Base-by-base conservation (phyloP, 306 rosid species). In the Lupinus albus region DNA sequence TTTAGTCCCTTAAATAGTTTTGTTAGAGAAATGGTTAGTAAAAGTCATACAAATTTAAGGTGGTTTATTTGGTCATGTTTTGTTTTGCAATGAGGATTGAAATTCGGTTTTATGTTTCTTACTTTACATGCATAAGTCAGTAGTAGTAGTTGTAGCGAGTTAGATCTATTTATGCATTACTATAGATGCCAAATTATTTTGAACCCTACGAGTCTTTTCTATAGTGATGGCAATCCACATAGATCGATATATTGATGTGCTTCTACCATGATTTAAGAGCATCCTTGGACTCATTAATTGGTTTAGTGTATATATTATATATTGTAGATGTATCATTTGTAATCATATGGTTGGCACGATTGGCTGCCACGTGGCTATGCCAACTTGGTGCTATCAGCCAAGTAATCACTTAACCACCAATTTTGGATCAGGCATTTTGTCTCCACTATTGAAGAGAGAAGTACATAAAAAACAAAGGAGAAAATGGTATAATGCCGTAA, bases 281-380 rank as follows among this genome's bases (percentile, higher is more conserved):
- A 46, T 15, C 32, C 15, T 17, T 61, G 8, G 41, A 60, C 30
- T 61, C 45, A 33, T 76, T 18, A 14, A 16, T 48, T 48, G 21
- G 58, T 67, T 36, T 42, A 74, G 45, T 25, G 28, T 25, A 25
- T 25, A n/a, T n/a, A n/a, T n/a, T n/a, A n/a, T 28, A 28, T 28
- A 16, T 20, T 25, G 11, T 51, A 51, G 39, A 59, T 17, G 12
- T 32, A 4, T 41, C 4, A 20, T 49, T 59, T 59, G 35, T 61
- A 33, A 17, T 4, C 21, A 30, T 46, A 30, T 44, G 46, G 13
- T n/a, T n/a, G n/a, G n/a, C n/a, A n/a, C n/a, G n/a, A n/a, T n/a
- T n/a, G n/a, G n/a, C n/a, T n/a, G n/a, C n/a, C n/a, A n/a, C n/a
- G n/a, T n/a, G n/a, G n/a, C n/a, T n/a, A n/a, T n/a, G n/a, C n/a